Evolutionary conservation across 805 yeast species (phyloP).

Genomic region (Metschnikowia bowlesiae): DNA sequence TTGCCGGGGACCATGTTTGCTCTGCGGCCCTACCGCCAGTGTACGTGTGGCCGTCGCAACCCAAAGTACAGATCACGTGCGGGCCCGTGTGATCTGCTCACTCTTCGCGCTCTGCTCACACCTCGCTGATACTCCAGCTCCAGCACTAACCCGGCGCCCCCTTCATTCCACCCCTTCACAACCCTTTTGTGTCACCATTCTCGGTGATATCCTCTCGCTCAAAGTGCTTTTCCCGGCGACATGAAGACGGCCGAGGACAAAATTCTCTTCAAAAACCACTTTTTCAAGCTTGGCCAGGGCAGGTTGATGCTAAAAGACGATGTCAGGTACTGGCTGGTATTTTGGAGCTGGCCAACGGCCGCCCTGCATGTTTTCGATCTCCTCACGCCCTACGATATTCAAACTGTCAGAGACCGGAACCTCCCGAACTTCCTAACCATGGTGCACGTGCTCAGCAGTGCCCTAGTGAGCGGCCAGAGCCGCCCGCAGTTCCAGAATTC

Average conservation of each 20-base stretch:
- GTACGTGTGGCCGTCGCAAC: no score
- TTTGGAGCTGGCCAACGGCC: constrained; percentile 39
- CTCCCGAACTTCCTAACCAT: constrained; percentile 53
- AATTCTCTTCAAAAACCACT: constrained; percentile 54
- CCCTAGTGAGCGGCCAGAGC: constrained; percentile 9
- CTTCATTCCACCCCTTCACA: no score
- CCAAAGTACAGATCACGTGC: no score
- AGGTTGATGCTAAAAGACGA: constrained; percentile 26
- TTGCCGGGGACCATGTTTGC: no score
- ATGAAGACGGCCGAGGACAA: constrained; percentile 81
- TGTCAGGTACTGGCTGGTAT: constrained; percentile 26
- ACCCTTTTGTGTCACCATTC: no score
- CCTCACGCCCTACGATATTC: constrained; percentile 54
- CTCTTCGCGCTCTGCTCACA: no score
- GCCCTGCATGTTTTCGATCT: constrained; percentile 56
- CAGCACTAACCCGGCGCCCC: not conserved
- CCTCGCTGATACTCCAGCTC: not conserved
- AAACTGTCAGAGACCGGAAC: constrained; percentile 55
- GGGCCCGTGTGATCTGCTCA: no score
- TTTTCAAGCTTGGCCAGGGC: constrained; percentile 52
- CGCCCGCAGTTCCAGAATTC: constrained; percentile 44
- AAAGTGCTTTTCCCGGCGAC: not conserved
- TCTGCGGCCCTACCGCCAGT: no score
- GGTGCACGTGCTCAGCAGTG: constrained; percentile 29
- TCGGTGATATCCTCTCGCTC: not conserved